Conservation (phyloP, 768 basidiomycete species). For the Trametopsis cervina region DNA sequence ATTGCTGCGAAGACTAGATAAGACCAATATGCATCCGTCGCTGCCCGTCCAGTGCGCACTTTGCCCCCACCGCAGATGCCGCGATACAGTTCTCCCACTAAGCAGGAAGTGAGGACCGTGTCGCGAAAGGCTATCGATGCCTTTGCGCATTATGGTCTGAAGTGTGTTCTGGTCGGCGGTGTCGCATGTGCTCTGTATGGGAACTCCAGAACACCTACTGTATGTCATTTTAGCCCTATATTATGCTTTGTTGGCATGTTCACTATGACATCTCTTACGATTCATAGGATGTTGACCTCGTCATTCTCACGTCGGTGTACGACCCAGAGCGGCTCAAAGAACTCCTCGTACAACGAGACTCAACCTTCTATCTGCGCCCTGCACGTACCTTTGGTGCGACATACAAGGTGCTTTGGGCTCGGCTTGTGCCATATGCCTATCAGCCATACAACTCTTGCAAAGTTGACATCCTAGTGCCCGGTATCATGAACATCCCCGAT, state of each 20-base stretch:
- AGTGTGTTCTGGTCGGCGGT: slow-evolving; percentile 34
- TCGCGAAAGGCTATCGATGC: slow-evolving; percentile 9
- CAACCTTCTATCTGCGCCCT: slow-evolving; percentile 11
- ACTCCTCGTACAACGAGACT: slow-evolving; percentile 8
- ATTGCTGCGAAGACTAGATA: too few species aligned
- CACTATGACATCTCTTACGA: too few species aligned
- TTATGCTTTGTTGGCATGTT: neutral
- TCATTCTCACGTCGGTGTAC: slow-evolving; percentile 8
- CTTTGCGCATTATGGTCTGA: slow-evolving; percentile 16
- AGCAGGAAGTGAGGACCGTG: slow-evolving; percentile 5
- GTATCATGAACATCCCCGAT: slow-evolving; percentile 20
- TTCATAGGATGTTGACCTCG: slow-evolving; percentile 11
- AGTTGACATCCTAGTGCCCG: slow-evolving; percentile 22
- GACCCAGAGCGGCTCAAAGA: slow-evolving; percentile 15
- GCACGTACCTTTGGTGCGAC: slow-evolving; percentile 11
- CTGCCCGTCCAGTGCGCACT: too few species aligned
- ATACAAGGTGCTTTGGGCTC: slow-evolving; percentile 15
- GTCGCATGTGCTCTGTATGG: slow-evolving; percentile 34
- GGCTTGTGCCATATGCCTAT: neutral
- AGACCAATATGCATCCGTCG: too few species aligned
- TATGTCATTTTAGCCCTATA: slow-evolving; percentile 15
- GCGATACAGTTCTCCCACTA: neutral
- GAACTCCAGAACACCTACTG: slow-evolving; percentile 30
- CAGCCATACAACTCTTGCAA: slow-evolving; percentile 7
- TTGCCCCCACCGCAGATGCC: neutral